These are phyloP conservation scores for Paulownia fortunei DNA, from an alignment of 257 asterid genomes.

Conservation along the genomic window DNA sequence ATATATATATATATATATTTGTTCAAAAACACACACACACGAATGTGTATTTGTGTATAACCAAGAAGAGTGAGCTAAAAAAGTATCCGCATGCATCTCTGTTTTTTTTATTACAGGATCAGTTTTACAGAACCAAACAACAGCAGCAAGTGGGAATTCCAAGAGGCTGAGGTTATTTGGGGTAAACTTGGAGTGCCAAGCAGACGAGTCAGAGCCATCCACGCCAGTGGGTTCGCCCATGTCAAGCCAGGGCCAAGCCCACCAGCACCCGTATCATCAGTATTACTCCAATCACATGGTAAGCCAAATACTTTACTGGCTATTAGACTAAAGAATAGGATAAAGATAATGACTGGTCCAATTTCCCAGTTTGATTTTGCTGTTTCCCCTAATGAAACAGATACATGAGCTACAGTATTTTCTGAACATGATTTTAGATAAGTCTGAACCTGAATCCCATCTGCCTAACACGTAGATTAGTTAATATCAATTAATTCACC, in stretches of 20 bases:
- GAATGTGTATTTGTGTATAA: no score
- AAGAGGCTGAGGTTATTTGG: constrained; percentile 88
- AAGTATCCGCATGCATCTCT: not conserved
- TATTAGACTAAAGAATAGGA: constrained; percentile 8
- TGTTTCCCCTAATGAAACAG: constrained; percentile 76
- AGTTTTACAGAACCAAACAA: constrained; percentile 41
- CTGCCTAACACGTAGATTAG: constrained; percentile 46
- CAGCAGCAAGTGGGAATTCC: constrained; percentile 50
- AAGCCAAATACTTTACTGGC: constrained; percentile 31
- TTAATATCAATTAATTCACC: constrained; percentile 24
- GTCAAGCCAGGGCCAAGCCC: constrained; percentile 50
- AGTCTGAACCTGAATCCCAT: constrained; percentile 2
- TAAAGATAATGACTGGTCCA: constrained; percentile 58
- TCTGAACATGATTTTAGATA: constrained; percentile 23
- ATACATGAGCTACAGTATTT: constrained; percentile 34
- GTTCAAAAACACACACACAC: no score
- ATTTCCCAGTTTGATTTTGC: constrained; percentile 72
- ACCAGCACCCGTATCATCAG: constrained; percentile 42
- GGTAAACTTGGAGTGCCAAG: constrained; percentile 78
- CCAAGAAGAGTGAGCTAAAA: no score
- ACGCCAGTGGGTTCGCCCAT: constrained; percentile 58
- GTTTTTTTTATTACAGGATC: no score
- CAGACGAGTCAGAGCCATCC: constrained; percentile 49
- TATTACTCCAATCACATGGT: constrained; percentile 66
- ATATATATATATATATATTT: no score